phyloP scores from a whole-genome alignment of 192 early-diverging fungal species.

The Coemansia sp. region DNA sequence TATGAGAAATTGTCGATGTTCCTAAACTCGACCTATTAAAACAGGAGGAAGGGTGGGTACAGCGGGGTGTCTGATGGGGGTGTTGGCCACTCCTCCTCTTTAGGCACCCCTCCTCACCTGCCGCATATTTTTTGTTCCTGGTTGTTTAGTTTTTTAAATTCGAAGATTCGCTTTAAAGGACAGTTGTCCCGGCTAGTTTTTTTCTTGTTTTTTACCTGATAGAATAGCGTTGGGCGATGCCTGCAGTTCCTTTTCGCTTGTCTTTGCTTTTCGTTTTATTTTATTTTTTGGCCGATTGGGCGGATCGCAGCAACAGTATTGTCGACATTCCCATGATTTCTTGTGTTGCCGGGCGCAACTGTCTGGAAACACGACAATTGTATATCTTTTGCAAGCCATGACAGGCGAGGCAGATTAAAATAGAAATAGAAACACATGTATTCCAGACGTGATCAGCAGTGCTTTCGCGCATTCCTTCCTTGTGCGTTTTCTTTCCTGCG shows the following conservation, averaged over 20 bases:
- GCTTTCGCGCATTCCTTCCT: not conserved
- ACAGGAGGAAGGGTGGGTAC: not conserved
- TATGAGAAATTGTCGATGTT: not conserved
- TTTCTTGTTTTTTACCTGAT: not conserved
- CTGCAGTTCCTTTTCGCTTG: not conserved
- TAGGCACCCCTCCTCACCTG: not conserved
- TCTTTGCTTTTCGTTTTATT: not conserved
- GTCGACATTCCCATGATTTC: constrained; percentile 1
- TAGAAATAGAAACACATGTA: not conserved
- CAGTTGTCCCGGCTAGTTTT: not conserved
- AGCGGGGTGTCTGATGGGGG: not conserved
- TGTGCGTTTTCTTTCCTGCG: not conserved
- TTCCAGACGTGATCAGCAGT: not conserved
- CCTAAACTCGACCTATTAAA: not conserved
- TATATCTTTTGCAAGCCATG: not conserved
- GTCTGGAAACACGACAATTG: not conserved
- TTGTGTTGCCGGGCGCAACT: not conserved
- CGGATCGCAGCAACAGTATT: not conserved
- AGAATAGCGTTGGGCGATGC: constrained; percentile 1
- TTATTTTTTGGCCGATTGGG: not conserved
- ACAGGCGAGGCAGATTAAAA: not conserved
- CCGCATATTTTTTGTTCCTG: not conserved
- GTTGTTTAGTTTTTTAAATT: not conserved
- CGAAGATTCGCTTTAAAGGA: not conserved
- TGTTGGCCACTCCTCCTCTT: not conserved